phyloP scores from a whole-genome alignment of 2,329 filamentous ascomycete genomes.

The Phoma sp. region DNA sequence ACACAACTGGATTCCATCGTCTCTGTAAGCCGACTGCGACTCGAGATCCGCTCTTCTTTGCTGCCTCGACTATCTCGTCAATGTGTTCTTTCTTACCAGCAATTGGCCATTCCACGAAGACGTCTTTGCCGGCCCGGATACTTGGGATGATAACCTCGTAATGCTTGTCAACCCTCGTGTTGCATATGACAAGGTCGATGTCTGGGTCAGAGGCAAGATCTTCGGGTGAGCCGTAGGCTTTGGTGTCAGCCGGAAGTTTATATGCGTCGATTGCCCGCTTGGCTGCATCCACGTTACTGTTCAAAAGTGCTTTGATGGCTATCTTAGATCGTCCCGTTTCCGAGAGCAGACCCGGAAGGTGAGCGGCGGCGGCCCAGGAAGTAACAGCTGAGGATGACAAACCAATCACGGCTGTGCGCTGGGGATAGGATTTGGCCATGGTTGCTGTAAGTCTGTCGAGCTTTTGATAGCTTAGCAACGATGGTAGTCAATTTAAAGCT shows the following conservation, averaged over 20 bases:
- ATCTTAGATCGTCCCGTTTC: slow-evolving; percentile 46
- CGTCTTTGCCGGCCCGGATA: slow-evolving; percentile 60
- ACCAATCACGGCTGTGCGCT: slow-evolving; percentile 56
- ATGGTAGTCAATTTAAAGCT: not conserved
- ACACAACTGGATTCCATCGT: slow-evolving; percentile 48
- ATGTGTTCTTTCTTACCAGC: slow-evolving; percentile 45
- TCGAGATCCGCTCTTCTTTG: slow-evolving; percentile 49
- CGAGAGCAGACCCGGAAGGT: slow-evolving; percentile 66
- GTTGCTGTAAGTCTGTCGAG: not conserved
- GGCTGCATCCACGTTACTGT: slow-evolving; percentile 53
- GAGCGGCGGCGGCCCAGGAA: slow-evolving; percentile 63
- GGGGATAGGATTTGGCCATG: slow-evolving; percentile 1
- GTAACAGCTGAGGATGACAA: slow-evolving; percentile 61
- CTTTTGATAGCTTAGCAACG: not conserved
- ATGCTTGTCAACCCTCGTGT: slow-evolving; percentile 64
- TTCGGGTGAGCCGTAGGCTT: slow-evolving; percentile 54
- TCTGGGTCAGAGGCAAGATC: slow-evolving; percentile 52
- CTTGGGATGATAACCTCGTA: slow-evolving; percentile 56
- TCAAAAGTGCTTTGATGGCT: slow-evolving; percentile 57
- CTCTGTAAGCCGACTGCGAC: slow-evolving; percentile 59
- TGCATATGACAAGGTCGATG: slow-evolving; percentile 58
- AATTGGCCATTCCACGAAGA: slow-evolving; percentile 63
- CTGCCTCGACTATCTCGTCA: slow-evolving; percentile 35
- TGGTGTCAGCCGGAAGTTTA: slow-evolving; percentile 47
- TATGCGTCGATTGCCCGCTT: slow-evolving; percentile 51